Base-by-base conservation (phyloP, 176 grass and related monocot species). In the Hyparrhenia diplandra region DNA sequence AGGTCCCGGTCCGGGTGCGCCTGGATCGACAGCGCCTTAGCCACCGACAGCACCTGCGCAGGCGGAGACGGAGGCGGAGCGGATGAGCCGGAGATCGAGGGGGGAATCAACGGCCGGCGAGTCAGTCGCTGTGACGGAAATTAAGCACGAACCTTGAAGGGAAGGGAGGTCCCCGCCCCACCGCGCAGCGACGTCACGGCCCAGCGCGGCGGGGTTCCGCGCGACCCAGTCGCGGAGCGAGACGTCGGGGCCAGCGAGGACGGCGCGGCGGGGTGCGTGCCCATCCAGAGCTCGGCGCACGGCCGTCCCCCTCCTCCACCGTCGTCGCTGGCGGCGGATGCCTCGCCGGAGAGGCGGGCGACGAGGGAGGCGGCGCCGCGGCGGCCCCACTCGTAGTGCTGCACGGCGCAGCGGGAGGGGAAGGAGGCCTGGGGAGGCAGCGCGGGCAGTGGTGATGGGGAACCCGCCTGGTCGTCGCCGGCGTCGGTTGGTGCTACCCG, bases 211-310 rank as follows among this genome's bases (percentile, higher is more conserved):
- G 36, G 36, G 36, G 36, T 37, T 37, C 6, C 36, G 36, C 6
- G 36, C 36, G 6, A 37, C 6, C 36, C 36, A 37, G 36, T 91
- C 83, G 74, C 88, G 87, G 10, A 98, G 92, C 8, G 91, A 80
- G 13, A 71, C 84, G 20, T 17, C 51, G 30, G 69, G 64, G 75
- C 49, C 4, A 76, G 84, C 27, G 89, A 89, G 8, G 96, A 98
- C 2, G 92, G 95, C 24, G 90, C 95, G 13, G 95, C 75, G 4
- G 88, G 89, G 82, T 98, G 95, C 18, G 95, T 98, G 25, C 95
- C 95, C 84, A 93, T 91, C 95, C 95, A 98, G 24, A 98, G 88
- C 90, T 98, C 95, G 21, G 95, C 95, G 52, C 87, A 95, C 0
- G 95, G 90, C 10, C 81, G 85, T n/a, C n/a, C n/a, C n/a, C n/a